Base-by-base conservation (phyloP, 768 basidiomycete genomes). In the Gymnopilus dilepis region DNA sequence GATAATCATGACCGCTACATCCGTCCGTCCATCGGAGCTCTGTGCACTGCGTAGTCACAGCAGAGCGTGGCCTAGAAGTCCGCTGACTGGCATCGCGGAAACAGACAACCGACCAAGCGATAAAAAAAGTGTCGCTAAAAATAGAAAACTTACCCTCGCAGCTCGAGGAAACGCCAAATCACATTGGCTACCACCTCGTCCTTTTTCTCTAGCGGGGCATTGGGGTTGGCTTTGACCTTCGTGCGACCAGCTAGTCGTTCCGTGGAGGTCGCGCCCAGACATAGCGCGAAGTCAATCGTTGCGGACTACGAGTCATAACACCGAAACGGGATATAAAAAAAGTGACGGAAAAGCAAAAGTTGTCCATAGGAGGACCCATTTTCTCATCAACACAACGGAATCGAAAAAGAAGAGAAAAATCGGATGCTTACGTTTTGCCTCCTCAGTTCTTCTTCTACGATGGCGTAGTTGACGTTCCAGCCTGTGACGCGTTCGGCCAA, bases 141-240 rank as follows among this genome's bases (percentile, higher is more conserved):
- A 45, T 59, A 62, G 47, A 58, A 47, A 53, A 84, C 89, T 72
- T 76, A 97, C 96, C 95, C 95, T 76, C 97, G 82, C 60, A 98
- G 80, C 74, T 98, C 97, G 58, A 99, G 84, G 85, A 99, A 98
- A 56, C 97, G 87, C 96, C 96, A 98, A 58, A 99, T 92, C 26
- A 97, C 95, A 72, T 99, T 99, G 7, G 96, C 96, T 3, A 99
- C 97, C 0, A 97, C 83, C 74, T 99, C 97, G 69, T 99, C 97
- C 78, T 99, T 99, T 79, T 97, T 98, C 62, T 99, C 97, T 26
- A 99, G 82, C 15, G 87, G 84, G 6, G 68, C 69, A 37, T 78
- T 69, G 31, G 75, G 66, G 53, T 69, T 79, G n/a, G 73, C 69
- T 78, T 88, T 91, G 40, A 83, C 81, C 74, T 90, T 91, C 50